Base-by-base conservation (phyloP, 495 filamentous ascomycete genomes). In the Penicillium bialowiezense region DNA sequence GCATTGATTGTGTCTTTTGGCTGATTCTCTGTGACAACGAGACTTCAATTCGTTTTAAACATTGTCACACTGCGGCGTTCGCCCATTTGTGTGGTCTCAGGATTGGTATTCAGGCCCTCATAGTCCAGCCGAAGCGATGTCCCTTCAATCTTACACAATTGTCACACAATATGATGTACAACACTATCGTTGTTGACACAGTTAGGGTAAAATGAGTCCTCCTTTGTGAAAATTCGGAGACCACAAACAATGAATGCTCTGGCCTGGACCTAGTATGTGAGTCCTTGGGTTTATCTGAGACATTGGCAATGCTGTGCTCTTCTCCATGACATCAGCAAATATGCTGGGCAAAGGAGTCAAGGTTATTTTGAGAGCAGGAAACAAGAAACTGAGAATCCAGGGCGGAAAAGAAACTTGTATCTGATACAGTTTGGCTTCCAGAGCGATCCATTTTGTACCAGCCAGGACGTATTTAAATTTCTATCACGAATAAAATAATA, bases 401-500 rank as follows among this genome's bases (percentile, higher is more conserved):
- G 20, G n/a, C 12, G 9, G 18, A 24, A 35, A 21, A 31, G 13
- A 19, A 15, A 20, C 18, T 31, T 26, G 37, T 24, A 28, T 12
- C 33, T 55, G 26, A 44, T 47, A 55, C 23, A 45, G 3, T 26
- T n/a, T n/a, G n/a, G n/a, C n/a, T n/a, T n/a, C n/a, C n/a, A n/a
- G n/a, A n/a, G 35, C n/a, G 37, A 17, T 19, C 26, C 37, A 42
- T 50, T 39, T 35, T 42, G 41, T 48, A 58, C 53, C 48, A 39
- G 46, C 42, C 54, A 56, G 41, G 48, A 50, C 51, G 14, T 44
- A 54, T 58, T 52, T 41, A 46, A 45, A 47, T 36, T 52, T 48
- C 56, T 40, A 37, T 50, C 48, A 58, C 51, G 52, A 48, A 52
- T 56, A 58, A 14, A 42, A 45, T 44, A 64, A 36, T 56, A 55